Evolutionary conservation across 148 eudicot genomes (phyloP).

Genomic region (Fagopyrum tataricum): DNA sequence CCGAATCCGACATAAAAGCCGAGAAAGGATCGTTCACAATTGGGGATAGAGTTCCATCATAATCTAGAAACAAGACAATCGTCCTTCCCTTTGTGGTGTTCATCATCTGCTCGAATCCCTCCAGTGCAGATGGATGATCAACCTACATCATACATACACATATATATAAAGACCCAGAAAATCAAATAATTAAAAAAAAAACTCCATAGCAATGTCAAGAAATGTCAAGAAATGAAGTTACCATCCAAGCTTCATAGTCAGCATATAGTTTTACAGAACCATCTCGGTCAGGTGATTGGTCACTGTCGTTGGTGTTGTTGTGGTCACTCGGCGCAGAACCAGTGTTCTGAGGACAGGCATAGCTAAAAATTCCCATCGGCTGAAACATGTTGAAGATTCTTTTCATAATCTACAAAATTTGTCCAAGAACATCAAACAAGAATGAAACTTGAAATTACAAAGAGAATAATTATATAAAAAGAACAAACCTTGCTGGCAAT

Average conservation of each 20-base stretch:
- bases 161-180: not conserved
- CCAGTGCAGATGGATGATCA: conserved; percentile 15
- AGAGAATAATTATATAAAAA: not conserved
- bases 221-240: not conserved
- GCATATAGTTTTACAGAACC: not conserved
- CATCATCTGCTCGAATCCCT: conserved; percentile 5
- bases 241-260: conserved; percentile 10
- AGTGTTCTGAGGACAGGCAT: not conserved
- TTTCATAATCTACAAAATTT: not conserved
- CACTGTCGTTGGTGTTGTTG: not conserved
- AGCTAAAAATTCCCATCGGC: not conserved
- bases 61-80: conserved; percentile 12
- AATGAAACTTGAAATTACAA: not conserved
- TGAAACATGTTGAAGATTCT: not conserved
- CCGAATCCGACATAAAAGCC: conserved; percentile 16
- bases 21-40: conserved; percentile 10
- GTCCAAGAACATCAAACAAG: not conserved
- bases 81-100: not conserved
- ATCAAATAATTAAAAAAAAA: not conserved
- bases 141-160: not conserved
- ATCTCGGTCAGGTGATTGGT: not conserved
- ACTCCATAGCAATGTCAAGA: not conserved
- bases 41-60: conserved; percentile 14
- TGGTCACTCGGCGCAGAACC: not conserved
- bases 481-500: not conserved